A percentile compares a stretch with the other conserved stretches of the same genome.
phyloP scores from a whole-genome alignment of 2,329 filamentous ascomycete species.

The Colletotrichum liaoningense region DNA sequence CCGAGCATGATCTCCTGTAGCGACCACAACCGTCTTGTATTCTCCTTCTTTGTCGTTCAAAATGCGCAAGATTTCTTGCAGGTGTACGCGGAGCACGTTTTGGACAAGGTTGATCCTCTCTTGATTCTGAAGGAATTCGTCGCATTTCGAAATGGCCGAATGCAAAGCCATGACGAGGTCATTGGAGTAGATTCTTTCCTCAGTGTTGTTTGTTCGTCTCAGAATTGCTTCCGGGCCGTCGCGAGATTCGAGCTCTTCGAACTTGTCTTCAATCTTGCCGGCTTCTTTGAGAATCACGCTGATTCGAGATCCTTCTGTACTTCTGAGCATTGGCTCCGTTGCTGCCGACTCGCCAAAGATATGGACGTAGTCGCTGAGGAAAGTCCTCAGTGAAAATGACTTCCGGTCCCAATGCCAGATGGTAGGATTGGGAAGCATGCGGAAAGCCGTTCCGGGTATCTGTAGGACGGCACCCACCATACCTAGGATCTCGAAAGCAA shows the following conservation, averaged over 20 bases:
- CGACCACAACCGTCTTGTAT: neutral
- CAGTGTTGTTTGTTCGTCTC: neutral
- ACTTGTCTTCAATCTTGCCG: slow-evolving; percentile 41
- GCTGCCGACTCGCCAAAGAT: slow-evolving; percentile 39
- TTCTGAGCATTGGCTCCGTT: neutral
- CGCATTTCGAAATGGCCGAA: slow-evolving; percentile 30
- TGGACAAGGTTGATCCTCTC: slow-evolving; percentile 49
- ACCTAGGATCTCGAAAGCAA: slow-evolving; percentile 53
- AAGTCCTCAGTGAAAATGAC: slow-evolving; percentile 55
- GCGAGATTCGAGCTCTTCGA: slow-evolving; percentile 37
- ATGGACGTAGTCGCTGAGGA: slow-evolving; percentile 53
- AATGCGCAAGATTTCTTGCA: slow-evolving; percentile 59
- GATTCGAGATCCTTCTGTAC: slow-evolving; percentile 32
- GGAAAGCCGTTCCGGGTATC: slow-evolving; percentile 50
- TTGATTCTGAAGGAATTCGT: slow-evolving; percentile 39
- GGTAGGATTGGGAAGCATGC: slow-evolving; percentile 59
- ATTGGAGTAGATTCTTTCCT: slow-evolving; percentile 24
- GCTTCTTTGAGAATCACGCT: slow-evolving; percentile 37
- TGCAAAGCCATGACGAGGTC: slow-evolving; percentile 21
- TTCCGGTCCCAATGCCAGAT: slow-evolving; percentile 63
- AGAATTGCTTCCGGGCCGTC: slow-evolving; percentile 4
- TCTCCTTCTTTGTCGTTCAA: slow-evolving; percentile 50
- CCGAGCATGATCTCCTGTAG: neutral
- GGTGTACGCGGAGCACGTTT: slow-evolving; percentile 59
- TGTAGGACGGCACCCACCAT: slow-evolving; percentile 52